These are phyloP conservation scores for Hypsizygus marmoreus DNA, from an alignment of 768 basidiomycete species.

Conservation along the genomic window DNA sequence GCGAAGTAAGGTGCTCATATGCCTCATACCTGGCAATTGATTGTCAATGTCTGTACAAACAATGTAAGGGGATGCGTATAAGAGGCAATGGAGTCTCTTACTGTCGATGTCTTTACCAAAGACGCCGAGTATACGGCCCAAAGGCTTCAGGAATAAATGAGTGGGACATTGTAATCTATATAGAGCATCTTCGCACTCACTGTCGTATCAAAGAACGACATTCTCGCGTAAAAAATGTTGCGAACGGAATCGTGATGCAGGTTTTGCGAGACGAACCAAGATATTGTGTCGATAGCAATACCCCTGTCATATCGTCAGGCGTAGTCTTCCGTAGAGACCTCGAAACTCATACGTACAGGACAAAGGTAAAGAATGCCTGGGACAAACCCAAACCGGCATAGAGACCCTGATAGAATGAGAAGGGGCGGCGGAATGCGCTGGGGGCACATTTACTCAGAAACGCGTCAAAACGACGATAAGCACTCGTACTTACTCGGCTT, in stretches of 20 bases:
- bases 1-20: not conserved
- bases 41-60: conserved; percentile 52
- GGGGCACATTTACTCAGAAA: not conserved
- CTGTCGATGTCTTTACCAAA: conserved; percentile 72
- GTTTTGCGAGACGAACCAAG: conserved; percentile 60
- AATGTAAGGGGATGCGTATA: not conserved
- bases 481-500: conserved; percentile 59
- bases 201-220: conserved; percentile 78
- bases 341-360: conserved; percentile 41
- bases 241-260: conserved; percentile 58
- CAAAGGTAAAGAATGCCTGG: conserved; percentile 57
- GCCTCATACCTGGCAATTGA: conserved; percentile 51
- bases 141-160: conserved; percentile 37
- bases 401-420: conserved; percentile 63
- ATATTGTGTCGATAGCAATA: conserved; percentile 54
- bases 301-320: conserved; percentile 38
- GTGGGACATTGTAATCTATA: not conserved
- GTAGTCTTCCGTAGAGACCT: no score
- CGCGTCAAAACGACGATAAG: not conserved
- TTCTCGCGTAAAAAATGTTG: conserved; percentile 69
- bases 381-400: conserved; percentile 64
- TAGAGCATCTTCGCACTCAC: conserved; percentile 25
- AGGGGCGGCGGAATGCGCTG: conserved; percentile 48
- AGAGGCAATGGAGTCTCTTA: conserved; percentile 26
- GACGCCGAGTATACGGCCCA: conserved; percentile 60